Conservation (phyloP, 306 rosid genomes). For the Ormosia emarginata region DNA sequence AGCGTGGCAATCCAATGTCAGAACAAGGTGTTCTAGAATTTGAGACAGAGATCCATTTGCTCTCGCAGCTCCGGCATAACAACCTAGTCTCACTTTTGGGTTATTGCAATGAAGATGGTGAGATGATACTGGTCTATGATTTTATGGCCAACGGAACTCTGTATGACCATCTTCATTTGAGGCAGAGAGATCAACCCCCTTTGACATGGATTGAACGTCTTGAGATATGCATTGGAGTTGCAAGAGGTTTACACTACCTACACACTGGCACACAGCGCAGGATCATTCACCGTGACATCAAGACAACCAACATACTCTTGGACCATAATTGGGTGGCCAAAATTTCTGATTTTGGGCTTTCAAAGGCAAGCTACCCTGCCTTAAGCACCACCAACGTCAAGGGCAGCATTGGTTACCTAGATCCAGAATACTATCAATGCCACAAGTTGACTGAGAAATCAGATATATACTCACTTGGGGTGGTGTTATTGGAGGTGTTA, state of each 20-base stretch:
- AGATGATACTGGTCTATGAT: constrained; percentile 43
- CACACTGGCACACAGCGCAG: constrained; percentile 35
- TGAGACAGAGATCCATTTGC: constrained; percentile 32
- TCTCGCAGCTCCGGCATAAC: constrained; percentile 29
- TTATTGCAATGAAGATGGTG: constrained; percentile 44
- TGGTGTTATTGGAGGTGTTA: constrained; percentile 35
- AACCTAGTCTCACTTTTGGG: constrained; percentile 36
- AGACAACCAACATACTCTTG: constrained; percentile 41
- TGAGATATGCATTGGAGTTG: constrained; percentile 42
- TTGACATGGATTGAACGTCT: constrained; percentile 43
- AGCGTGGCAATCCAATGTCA: constrained; percentile 30
- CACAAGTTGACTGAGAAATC: constrained; percentile 34
- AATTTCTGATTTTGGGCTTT: constrained; percentile 47
- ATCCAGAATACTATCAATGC: constrained; percentile 32
- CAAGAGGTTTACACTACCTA: constrained; percentile 38
- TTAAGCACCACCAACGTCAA: constrained; percentile 24
- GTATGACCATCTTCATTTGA: constrained; percentile 29
- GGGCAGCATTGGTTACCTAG: constrained; percentile 42
- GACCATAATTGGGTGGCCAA: constrained; percentile 36
- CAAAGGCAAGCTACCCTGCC: constrained; percentile 26
- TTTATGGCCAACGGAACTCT: constrained; percentile 36
- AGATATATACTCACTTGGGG: constrained; percentile 49
- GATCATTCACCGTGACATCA: constrained; percentile 50
- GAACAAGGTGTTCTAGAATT: constrained; percentile 40
- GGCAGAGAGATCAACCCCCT: constrained; percentile 17